Conservation (phyloP, 1,284 basidiomycete genomes). For the Heterobasidion irregulare region DNA sequence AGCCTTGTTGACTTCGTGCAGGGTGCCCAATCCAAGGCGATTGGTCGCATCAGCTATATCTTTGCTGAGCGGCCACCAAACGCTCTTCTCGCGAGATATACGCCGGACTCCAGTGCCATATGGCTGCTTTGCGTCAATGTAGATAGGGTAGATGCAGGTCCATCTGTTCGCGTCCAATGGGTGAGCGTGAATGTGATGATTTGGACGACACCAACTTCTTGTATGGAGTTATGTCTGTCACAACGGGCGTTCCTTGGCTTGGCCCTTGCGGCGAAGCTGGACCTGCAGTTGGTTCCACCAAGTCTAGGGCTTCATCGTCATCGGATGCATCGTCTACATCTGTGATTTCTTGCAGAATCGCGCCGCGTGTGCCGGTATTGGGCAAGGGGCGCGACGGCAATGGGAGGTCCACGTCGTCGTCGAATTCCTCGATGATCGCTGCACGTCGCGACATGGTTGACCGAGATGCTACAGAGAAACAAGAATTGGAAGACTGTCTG, state of each 20-base stretch:
- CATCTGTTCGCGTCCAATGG: slow-evolving; percentile 44
- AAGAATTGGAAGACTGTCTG: no score
- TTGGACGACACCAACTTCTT: slow-evolving; percentile 47
- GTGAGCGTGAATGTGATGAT: slow-evolving; percentile 4
- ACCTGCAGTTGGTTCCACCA: slow-evolving; percentile 23
- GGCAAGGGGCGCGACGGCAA: slow-evolving; percentile 58
- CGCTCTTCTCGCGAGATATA: slow-evolving; percentile 67
- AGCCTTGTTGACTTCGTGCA: slow-evolving; percentile 83
- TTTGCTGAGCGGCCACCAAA: slow-evolving; percentile 94
- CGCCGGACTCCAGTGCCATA: slow-evolving; percentile 79
- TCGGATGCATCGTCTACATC: slow-evolving; percentile 15
- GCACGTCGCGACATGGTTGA: slow-evolving; percentile 1
- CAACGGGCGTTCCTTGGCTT: slow-evolving; percentile 18
- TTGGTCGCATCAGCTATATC: slow-evolving; percentile 84
- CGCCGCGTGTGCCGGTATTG: slow-evolving; percentile 58
- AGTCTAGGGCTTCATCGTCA: slow-evolving; percentile 21
- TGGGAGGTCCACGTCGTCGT: slow-evolving; percentile 85
- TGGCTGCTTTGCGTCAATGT: slow-evolving; percentile 91
- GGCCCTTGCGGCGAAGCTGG: slow-evolving; percentile 6
- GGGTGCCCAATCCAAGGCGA: slow-evolving; percentile 67
- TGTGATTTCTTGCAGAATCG: slow-evolving; percentile 68
- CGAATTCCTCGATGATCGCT: slow-evolving; percentile 65
- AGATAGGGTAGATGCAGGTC: slow-evolving; percentile 94
- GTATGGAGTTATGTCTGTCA: slow-evolving; percentile 70
- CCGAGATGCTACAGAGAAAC: neutral